phyloP scores from a whole-genome alignment of 352 stramenopile genomes.

The Phytopythium montanum region DNA sequence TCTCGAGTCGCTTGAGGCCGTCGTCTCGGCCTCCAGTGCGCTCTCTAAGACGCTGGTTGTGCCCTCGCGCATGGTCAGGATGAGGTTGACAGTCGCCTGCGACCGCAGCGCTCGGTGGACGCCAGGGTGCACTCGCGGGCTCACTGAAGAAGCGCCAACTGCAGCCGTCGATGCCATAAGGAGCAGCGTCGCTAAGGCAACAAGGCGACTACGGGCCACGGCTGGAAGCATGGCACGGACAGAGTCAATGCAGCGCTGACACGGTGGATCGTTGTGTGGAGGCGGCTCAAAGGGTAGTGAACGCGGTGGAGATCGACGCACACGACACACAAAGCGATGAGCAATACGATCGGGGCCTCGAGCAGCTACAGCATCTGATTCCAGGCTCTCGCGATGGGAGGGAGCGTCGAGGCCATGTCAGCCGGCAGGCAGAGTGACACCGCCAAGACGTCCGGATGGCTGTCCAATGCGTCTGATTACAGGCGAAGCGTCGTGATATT shows the following conservation, averaged over 20 bases:
- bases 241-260: neutral
- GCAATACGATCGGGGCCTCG: neutral
- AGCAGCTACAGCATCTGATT: neutral
- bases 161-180: neutral
- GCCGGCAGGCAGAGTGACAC: neutral
- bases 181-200: neutral
- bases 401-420: neutral
- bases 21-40: constrained; percentile 6
- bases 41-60: constrained; percentile 11
- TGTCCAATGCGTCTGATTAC: neutral
- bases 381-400: neutral
- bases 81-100: constrained; percentile 23
- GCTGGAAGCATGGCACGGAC: neutral
- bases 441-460: neutral
- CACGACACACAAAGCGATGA: neutral
- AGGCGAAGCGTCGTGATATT: neutral
- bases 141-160: neutral
- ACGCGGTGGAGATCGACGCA: neutral
- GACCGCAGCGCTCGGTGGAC: constrained; percentile 20
- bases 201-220: neutral
- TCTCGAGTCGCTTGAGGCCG: constrained; percentile 8
- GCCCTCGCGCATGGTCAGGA: constrained; percentile 24
- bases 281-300: neutral
- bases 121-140: constrained; percentile 14
- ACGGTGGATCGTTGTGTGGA: neutral